Evolutionary conservation across 495 filamentous ascomycete species (phyloP).

Genomic region (Hypoxylon intermedium): DNA sequence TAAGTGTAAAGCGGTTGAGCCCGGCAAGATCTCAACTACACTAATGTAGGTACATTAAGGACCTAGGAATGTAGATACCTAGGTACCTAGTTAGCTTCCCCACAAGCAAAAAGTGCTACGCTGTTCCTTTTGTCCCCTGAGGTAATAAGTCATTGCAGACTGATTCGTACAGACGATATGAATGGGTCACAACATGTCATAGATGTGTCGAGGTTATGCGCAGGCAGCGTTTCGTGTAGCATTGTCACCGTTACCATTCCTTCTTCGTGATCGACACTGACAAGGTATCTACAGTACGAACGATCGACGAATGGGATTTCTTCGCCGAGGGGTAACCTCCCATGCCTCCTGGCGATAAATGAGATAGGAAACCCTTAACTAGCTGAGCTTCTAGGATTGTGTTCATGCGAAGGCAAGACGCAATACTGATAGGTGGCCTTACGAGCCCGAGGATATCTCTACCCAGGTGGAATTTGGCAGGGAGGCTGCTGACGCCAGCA

Average conservation of each 20-base stretch:
- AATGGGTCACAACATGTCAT: no score
- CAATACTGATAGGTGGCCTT: not conserved
- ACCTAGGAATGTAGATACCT: no score
- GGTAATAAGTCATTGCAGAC: no score
- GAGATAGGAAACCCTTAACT: not conserved
- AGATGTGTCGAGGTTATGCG: no score
- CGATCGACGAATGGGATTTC: no score
- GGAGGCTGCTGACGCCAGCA: constrained; percentile 16
- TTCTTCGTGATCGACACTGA: no score
- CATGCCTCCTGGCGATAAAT: not conserved
- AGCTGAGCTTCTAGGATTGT: not conserved
- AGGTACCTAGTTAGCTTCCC: not conserved
- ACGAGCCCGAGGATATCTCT: not conserved
- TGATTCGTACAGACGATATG: no score
- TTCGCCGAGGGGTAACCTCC: no score
- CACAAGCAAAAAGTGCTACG: not conserved
- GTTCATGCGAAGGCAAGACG: not conserved
- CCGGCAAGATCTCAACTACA: not conserved
- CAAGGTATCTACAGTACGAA: no score
- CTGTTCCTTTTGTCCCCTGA: no score
- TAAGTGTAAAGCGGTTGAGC: not conserved
- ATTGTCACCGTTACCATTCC: no score
- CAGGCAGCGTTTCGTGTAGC: no score
- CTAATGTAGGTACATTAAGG: not conserved
- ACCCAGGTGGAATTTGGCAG: not conserved